Evolutionary conservation across 352 stramenopile genomes (phyloP).

Genomic region (Phytophthora europaea): DNA sequence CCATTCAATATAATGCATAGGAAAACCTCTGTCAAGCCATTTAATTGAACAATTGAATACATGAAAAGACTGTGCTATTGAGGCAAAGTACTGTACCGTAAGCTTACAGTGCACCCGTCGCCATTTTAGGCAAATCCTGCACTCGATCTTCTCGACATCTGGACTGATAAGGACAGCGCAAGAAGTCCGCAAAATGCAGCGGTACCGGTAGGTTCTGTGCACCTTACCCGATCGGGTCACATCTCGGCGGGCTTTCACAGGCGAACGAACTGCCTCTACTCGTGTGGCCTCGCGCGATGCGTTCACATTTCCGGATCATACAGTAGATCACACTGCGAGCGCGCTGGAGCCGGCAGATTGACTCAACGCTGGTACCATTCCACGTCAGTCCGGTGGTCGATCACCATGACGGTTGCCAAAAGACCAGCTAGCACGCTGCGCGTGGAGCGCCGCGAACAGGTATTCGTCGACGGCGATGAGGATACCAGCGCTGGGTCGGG

Average conservation of each 20-base stretch:
- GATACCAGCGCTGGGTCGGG: constrained; percentile 4
- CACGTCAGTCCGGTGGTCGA: constrained; percentile 16
- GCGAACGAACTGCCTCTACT: constrained; percentile 41
- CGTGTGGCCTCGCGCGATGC: constrained; percentile 10
- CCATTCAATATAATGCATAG: too few species aligned
- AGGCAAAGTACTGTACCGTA: too few species aligned
- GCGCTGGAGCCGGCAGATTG: constrained; percentile 12
- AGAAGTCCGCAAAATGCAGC: constrained; percentile 5
- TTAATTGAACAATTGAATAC: too few species aligned
- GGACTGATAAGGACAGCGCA: constrained; percentile 34
- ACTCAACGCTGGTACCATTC: constrained; percentile 7
- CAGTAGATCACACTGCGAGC: constrained; percentile 17
- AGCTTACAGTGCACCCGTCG: neutral
- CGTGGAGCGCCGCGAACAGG: constrained; percentile 12
- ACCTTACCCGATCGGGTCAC: constrained; percentile 28
- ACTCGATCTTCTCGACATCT: constrained; percentile 33
- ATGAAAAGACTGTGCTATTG: too few species aligned
- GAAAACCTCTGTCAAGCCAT: too few species aligned
- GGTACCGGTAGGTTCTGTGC: constrained; percentile 18
- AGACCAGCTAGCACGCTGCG: constrained; percentile 1
- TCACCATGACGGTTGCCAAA: constrained; percentile 15
- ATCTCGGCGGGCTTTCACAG: constrained; percentile 26
- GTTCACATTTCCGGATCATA: constrained; percentile 22
- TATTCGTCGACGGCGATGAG: constrained; percentile 15
- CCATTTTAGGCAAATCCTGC: constrained; percentile 25